Conservation (phyloP, 768 basidiomycete species). For the Tricholoma matsutake region DNA sequence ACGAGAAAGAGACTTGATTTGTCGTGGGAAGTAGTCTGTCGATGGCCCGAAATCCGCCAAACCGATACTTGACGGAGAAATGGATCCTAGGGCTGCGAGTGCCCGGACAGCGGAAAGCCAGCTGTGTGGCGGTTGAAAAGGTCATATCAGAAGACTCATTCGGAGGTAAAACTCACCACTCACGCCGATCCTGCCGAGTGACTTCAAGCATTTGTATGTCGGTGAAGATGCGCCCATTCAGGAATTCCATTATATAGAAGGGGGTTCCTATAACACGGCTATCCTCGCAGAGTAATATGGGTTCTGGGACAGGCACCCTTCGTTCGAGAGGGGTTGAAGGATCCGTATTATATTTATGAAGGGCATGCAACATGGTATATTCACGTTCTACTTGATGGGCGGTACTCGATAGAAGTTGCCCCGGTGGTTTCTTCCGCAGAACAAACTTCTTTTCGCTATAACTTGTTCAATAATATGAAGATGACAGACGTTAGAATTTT, state of each 20-base stretch:
- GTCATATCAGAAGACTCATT: neutral
- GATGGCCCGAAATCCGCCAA: constrained; percentile 69
- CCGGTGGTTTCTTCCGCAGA: constrained; percentile 90
- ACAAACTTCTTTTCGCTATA: constrained; percentile 65
- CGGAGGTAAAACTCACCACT: constrained; percentile 52
- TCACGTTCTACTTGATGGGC: constrained; percentile 97
- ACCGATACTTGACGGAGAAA: constrained; percentile 64
- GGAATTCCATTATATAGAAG: constrained; percentile 96
- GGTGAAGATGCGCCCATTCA: constrained; percentile 93
- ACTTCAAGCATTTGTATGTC: constrained; percentile 76
- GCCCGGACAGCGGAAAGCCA: constrained; percentile 77
- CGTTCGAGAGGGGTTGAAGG: constrained; percentile 45
- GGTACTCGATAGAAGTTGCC: constrained; percentile 81
- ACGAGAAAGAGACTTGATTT: constrained; percentile 84
- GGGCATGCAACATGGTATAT: constrained; percentile 73
- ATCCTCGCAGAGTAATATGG: constrained; percentile 83
- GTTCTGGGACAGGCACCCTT: constrained; percentile 81
- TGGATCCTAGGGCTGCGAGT: constrained; percentile 63
- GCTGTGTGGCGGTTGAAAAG: constrained; percentile 32
- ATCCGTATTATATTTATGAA: constrained; percentile 70
- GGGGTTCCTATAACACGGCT: constrained; percentile 74
- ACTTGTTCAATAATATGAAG: neutral
- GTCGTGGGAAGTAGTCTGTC: constrained; percentile 87
- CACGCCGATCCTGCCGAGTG: constrained; percentile 53
- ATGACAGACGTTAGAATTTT: neutral